Conservation (phyloP, 768 basidiomycete genomes). For the Kwoniella bestiolae region DNA sequence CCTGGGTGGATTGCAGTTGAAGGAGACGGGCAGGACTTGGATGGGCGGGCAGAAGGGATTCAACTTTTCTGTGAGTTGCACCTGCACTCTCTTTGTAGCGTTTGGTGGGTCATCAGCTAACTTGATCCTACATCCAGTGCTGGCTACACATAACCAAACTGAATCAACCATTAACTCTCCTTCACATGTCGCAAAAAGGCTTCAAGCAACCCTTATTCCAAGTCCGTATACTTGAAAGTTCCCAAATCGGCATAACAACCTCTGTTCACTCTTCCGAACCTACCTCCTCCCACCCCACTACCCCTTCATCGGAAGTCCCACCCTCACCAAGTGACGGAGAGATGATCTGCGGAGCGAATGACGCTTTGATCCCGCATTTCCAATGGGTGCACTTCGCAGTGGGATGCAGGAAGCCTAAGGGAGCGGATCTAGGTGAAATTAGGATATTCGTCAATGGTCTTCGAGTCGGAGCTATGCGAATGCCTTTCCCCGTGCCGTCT, state of each 20-base stretch:
- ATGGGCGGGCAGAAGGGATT: slow-evolving; percentile 45
- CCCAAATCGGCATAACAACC: slow-evolving; percentile 48
- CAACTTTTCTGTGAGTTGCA: slow-evolving; percentile 50
- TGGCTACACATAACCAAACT: slow-evolving; percentile 55
- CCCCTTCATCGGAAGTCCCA: slow-evolving; percentile 14
- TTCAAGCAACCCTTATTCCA: slow-evolving; percentile 41
- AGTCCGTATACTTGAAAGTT: slow-evolving; percentile 53
- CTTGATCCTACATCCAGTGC: slow-evolving; percentile 26
- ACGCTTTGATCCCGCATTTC: slow-evolving; percentile 53
- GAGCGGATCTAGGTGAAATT: slow-evolving; percentile 33
- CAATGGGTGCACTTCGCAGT: slow-evolving; percentile 54
- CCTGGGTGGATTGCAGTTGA: slow-evolving; percentile 41
- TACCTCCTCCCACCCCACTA: slow-evolving; percentile 1
- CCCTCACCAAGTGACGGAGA: slow-evolving; percentile 29
- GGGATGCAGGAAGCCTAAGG: slow-evolving; percentile 43
- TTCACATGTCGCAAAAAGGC: slow-evolving; percentile 46
- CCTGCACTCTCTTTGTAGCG: background rate
- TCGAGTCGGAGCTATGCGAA: slow-evolving; percentile 47
- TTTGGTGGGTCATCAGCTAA: slow-evolving; percentile 2
- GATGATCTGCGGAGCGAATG: slow-evolving; percentile 45
- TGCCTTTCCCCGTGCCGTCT: slow-evolving; percentile 37
- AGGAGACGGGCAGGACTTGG: slow-evolving; percentile 48
- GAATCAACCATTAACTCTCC: slow-evolving; percentile 48
- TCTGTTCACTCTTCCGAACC: slow-evolving; percentile 22
- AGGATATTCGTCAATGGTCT: slow-evolving; percentile 52